Percentiles rank a stretch among this genome's conserved stretches.
Conservation (phyloP, 1,139 yeast species). For the Geotrichum reessii region DNA sequence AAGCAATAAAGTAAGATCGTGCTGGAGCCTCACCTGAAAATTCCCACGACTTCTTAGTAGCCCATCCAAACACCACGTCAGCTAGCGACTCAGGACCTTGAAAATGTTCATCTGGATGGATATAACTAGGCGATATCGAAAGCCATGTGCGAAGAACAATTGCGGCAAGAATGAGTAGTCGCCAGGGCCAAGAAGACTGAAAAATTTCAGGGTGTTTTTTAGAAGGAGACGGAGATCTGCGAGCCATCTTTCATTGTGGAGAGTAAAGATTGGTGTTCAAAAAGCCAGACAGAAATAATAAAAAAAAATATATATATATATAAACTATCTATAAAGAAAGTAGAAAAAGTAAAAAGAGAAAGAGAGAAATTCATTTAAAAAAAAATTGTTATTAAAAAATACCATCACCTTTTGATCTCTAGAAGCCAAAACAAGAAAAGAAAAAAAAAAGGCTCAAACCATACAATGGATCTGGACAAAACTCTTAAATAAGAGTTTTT, state of each 20-base stretch:
- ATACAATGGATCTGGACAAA: neutral
- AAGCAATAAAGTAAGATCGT: slow-evolving; percentile 67
- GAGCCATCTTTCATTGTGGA: slow-evolving; percentile 5
- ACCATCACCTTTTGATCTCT: neutral
- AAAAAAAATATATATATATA: no score
- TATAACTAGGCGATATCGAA: slow-evolving; percentile 70
- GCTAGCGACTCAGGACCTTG: slow-evolving; percentile 77
- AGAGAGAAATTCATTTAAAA: neutral
- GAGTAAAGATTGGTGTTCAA: no score
- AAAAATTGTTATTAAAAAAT: neutral
- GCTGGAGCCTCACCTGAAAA: slow-evolving; percentile 55
- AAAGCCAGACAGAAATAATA: neutral
- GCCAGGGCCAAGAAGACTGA: slow-evolving; percentile 27
- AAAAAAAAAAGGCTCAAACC: neutral
- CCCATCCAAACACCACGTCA: slow-evolving; percentile 44
- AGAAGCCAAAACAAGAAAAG: neutral
- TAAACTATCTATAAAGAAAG: no score
- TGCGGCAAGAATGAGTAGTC: slow-evolving; percentile 30
- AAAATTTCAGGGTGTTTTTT: slow-evolving; percentile 18
- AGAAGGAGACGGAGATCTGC: slow-evolving; percentile 2
- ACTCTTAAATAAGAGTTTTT: neutral
- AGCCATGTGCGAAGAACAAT: slow-evolving; percentile 51
- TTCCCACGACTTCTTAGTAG: slow-evolving; percentile 78
- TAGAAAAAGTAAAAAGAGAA: neutral
- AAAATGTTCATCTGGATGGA: slow-evolving; percentile 97